Evolutionary conservation across 2,329 filamentous ascomycete genomes (phyloP).

Genomic region (Coniochaeta sp.): DNA sequence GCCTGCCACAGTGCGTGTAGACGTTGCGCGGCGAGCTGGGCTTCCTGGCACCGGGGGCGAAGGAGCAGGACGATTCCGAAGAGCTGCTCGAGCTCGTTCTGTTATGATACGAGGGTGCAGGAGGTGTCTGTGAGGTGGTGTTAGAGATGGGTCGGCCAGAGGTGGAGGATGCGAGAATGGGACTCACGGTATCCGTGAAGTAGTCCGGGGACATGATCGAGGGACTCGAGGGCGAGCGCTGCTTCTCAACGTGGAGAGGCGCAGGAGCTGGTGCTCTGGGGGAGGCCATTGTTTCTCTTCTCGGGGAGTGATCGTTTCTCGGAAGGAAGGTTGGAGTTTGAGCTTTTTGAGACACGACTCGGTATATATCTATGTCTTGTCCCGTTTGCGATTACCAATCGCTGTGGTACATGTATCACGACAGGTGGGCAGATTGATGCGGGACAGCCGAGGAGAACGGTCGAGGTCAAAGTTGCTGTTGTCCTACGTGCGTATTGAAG

Average conservation of each 20-base stretch:
- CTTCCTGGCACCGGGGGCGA: constrained; percentile 3
- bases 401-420: background rate
- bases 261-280: constrained; percentile 8
- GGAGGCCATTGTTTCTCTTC: background rate
- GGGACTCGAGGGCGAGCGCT: background rate
- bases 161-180: no score
- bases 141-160: no score
- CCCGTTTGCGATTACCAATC: background rate
- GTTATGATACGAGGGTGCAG: background rate
- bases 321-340: background rate
- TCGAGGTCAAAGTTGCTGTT: background rate
- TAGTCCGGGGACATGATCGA: constrained; percentile 9
- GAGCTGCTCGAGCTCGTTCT: constrained; percentile 5
- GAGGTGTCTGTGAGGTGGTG: background rate
- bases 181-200: constrained; percentile 3
- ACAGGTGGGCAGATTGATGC: background rate
- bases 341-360: background rate
- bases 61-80: background rate
- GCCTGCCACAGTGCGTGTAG: constrained; percentile 47
- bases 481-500: background rate
- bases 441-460: background rate
- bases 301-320: background rate
- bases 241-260: constrained; percentile 7
- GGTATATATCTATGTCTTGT: background rate
- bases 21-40: constrained; percentile 30